Evolutionary conservation across 805 yeast species (phyloP), one percentile per base, ranked within the genome.

Genomic region (Hanseniaspora thailandica): DNA sequence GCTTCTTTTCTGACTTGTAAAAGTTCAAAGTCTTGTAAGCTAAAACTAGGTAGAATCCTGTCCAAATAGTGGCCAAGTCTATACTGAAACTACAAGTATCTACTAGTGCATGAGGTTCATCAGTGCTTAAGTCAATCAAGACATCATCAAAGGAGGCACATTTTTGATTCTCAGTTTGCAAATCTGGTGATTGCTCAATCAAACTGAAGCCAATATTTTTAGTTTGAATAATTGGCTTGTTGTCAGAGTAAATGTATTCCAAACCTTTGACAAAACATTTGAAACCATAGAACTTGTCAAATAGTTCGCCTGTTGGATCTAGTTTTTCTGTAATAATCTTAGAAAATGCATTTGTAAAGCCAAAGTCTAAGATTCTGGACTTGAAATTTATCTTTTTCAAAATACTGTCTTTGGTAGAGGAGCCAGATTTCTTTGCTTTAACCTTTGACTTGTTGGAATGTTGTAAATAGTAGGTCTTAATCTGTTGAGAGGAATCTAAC

Each of bases 281-380:
- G 26, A 50, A 41, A 9, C 55, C 55, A 35, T 47, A 53, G n/a
- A 33, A 47, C 15, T 43, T 53, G 25, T 53, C 43, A 40, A 26
- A 53, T 15, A 53, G 23, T 15, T 49, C 33, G 9, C 54, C 61
- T 1, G 57, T 25, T 1, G 66, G 65, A 55, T 64, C 68, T n/a
- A 65, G 35, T 9, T 44, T 15, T 30, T 28, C 44, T 2, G 66
- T 61, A 15, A 50, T 50, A 8, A 50, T 36, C 9, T 35, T 35
- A 2, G 54, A 41, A 35, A 50, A 50, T 10, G 47, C 38, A 43
- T 43, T 50, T 2, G 45, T 38, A 31, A 50, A 26, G 7, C 22
- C 39, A n/a, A 30, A 40, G 28, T 50, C 54, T 15, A 34, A 23
- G 1, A 50, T n/a, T 35, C 48, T 50, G 3, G 43, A 20, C 25